Percentiles rank a stretch among this genome's conserved stretches.
These are phyloP conservation scores for Cladobotryum mycophilum DNA, from an alignment of 2,329 filamentous ascomycete genomes.

Conservation along the genomic window DNA sequence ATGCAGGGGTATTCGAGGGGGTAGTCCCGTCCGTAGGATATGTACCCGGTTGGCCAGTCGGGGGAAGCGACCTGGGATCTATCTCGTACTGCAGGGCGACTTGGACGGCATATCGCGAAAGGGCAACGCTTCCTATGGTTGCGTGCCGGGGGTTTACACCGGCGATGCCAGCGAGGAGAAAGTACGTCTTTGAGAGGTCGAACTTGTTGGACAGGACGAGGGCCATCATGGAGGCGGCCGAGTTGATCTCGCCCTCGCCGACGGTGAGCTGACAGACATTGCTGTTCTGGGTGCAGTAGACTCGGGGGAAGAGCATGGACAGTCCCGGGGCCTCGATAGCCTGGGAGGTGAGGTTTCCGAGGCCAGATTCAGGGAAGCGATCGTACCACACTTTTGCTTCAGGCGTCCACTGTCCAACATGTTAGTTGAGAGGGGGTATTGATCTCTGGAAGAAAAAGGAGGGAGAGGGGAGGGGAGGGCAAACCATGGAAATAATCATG, in stretches of 20 bases:
- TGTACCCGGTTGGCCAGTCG: slow-evolving; percentile 62
- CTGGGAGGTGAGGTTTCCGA: slow-evolving; percentile 50
- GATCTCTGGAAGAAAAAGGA: not conserved
- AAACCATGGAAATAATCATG: slow-evolving; percentile 57
- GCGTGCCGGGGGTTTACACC: slow-evolving; percentile 65
- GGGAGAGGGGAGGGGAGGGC: slow-evolving; percentile 12
- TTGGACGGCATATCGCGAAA: slow-evolving; percentile 65
- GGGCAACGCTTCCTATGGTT: slow-evolving; percentile 60
- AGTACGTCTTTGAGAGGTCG: slow-evolving; percentile 62
- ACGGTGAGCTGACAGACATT: slow-evolving; percentile 63
- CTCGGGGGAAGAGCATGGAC: slow-evolving; percentile 57
- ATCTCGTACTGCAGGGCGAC: slow-evolving; percentile 72
- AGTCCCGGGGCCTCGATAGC: slow-evolving; percentile 56
- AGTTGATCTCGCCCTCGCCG: slow-evolving; percentile 69
- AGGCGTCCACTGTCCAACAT: slow-evolving; percentile 46
- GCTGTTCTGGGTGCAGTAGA: slow-evolving; percentile 56
- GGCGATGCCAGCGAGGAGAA: slow-evolving; percentile 65
- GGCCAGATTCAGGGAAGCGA: slow-evolving; percentile 37
- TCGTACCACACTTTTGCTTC: slow-evolving; percentile 58
- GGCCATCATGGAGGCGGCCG: slow-evolving; percentile 58
- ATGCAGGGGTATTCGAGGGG: slow-evolving; percentile 52
- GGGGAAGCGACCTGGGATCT: slow-evolving; percentile 61
- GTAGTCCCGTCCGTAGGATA: slow-evolving; percentile 52
- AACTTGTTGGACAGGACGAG: slow-evolving; percentile 57
- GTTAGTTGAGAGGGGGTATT: slow-evolving; percentile 8